Base-by-base conservation (phyloP, 164 flowering plant genomes). In the Chimonanthus salicifolius region DNA sequence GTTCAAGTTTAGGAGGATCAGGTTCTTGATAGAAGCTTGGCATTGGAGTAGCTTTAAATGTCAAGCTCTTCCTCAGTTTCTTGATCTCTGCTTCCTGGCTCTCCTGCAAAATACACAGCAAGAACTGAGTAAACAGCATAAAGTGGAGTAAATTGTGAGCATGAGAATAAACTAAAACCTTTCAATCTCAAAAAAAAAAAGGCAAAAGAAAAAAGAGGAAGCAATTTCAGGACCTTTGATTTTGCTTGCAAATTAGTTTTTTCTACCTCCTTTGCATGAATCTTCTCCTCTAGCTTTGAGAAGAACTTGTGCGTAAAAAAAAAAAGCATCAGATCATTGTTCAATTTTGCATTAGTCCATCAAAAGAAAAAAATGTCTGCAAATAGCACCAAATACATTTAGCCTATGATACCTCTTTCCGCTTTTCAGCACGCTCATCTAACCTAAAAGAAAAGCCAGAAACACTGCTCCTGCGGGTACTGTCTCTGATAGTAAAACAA, bases 1-100 rank as follows among this genome's bases (percentile, higher is more conserved):
- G 79, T 74, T 93, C 94, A 77, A 79, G 84, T 81, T 87, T 91
- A 63, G 90, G 92, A 76, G 92, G 78, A 45, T 70, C 89, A 74
- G 97, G 97, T 75, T 93, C 97, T 74, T 88, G 88, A 73, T 93
- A 93, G 84, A 93, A 93, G 77, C 72, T 88, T 73, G 98, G 98
- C 92, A 93, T 90, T 2, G 98, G 94, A 62, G 88, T 78, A 73
- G 98, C 98, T 81, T 89, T 91, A 72, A 93, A 93, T 67, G 88
- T 85, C 87, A 93, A 79, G 82, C 87, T 90, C 87, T 88, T 89
- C 75, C 98, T 84, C 68, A 93, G 82, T 68, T 85, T 84, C 83
- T 85, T 93, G 72, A 93, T 87, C 75, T 90, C 97, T 68, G 86
- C 94, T 67, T 91, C 92, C 74, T 87, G 93, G 70, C 54, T 85